A percentile compares a stretch with the other conserved stretches of the same genome.
These are phyloP conservation scores for Dendrobium nobile DNA, from an alignment of 106 monocot species.

Conservation along the genomic window DNA sequence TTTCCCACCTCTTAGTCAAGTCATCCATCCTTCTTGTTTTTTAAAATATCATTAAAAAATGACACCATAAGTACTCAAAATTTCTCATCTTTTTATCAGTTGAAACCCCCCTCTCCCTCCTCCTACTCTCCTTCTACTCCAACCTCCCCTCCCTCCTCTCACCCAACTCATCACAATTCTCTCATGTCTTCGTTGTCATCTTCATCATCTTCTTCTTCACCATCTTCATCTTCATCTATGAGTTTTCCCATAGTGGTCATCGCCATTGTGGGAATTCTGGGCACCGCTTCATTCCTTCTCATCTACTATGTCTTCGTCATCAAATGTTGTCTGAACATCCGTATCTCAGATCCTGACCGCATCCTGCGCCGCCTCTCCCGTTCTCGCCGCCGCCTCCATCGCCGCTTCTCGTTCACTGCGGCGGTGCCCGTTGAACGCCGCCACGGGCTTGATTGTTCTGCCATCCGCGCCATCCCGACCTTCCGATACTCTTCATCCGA, in stretches of 20 bases:
- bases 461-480: conserved; percentile 25
- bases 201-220: not conserved
- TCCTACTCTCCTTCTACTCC: not conserved
- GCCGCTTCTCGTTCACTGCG: not conserved
- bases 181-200: not conserved
- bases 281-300: conserved; percentile 27
- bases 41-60: too few relatives aligned
- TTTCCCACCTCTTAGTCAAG: not conserved
- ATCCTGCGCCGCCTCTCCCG: conserved; percentile 14
- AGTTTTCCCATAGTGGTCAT: conserved; percentile 27
- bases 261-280: conserved; percentile 30
- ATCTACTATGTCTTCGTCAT: conserved; percentile 36
- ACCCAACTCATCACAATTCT: not conserved
- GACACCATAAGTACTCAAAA: too few relatives aligned
- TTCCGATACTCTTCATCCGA: conserved; percentile 5
- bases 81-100: not conserved
- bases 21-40: too few relatives aligned
- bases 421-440: not conserved
- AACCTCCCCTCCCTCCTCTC: not conserved
- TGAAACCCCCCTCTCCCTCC: not conserved
- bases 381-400: not conserved
- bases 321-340: conserved; percentile 27
- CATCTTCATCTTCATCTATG: not conserved
- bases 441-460: conserved; percentile 21
- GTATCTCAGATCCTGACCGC: not conserved